Evolutionary conservation across 139 green algal genomes (phyloP).

Genomic region (Coelastrella sp.): DNA sequence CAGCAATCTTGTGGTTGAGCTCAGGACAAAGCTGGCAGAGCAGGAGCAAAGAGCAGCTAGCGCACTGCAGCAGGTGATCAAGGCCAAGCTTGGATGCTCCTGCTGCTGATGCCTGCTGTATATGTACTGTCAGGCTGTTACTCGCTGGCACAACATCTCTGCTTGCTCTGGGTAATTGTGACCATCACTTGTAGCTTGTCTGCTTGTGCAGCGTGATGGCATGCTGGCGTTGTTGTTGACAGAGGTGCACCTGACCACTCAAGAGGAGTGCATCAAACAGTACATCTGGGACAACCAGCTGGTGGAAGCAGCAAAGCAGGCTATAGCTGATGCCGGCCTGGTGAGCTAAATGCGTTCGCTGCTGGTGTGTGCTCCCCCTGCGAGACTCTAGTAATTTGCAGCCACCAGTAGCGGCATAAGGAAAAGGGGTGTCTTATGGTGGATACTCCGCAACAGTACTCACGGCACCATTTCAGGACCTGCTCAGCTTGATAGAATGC

Average conservation of each 20-base stretch:
- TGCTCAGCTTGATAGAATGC: neutral
- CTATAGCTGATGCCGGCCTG: neutral
- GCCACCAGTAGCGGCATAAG: neutral
- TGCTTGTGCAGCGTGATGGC: conserved; percentile 7
- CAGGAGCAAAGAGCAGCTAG: neutral
- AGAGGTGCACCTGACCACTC: neutral
- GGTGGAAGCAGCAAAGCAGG: neutral
- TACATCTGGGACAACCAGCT: neutral
- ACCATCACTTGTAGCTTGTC: neutral
- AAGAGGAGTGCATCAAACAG: neutral
- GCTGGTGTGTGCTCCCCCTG: too few species aligned
- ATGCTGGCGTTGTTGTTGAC: conserved; percentile 4
- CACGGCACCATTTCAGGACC: neutral
- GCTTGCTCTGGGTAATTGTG: neutral
- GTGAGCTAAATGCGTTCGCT: neutral
- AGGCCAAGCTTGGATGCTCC: neutral
- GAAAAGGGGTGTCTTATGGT: neutral
- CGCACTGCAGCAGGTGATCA: neutral
- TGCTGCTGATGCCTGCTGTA: neutral
- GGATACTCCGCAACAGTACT: neutral
- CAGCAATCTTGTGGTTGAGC: neutral
- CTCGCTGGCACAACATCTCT: neutral
- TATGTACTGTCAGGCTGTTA: neutral
- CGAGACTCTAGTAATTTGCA: neutral
- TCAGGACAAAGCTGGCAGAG: neutral